A percentile compares a stretch with the other conserved stretches of the same genome.
Conservation (phyloP, 306 rosid genomes). For the Spatholobus suberectus region DNA sequence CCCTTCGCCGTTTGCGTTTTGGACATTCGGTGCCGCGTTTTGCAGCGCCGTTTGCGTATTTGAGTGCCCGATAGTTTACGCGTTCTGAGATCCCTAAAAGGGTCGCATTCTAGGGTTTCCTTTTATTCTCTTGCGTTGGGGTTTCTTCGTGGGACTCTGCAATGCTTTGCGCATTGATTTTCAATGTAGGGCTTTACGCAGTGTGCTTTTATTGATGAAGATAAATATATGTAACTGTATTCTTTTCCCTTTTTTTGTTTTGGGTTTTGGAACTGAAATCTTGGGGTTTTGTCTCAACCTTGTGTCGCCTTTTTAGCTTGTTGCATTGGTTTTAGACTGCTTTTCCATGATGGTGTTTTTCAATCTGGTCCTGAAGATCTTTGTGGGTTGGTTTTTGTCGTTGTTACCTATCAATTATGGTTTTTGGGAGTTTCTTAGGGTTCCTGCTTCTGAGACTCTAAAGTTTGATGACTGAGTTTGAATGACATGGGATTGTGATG, state of each 20-base stretch:
- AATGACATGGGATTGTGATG: slow-evolving; percentile 11
- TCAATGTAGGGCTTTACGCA: slow-evolving; percentile 1
- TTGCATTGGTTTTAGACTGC: slow-evolving; percentile 19
- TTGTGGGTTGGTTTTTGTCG: slow-evolving; percentile 9
- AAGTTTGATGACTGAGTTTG: neutral
- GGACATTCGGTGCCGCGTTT: neutral
- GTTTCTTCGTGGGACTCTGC: slow-evolving; percentile 7
- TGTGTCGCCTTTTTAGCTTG: slow-evolving; percentile 4
- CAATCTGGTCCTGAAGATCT: neutral
- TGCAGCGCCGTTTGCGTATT: neutral
- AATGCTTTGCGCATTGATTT: slow-evolving; percentile 22
- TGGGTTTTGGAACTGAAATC: neutral
- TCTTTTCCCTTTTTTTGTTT: neutral
- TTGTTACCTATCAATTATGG: neutral
- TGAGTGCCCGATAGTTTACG: neutral
- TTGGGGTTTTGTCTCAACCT: neutral
- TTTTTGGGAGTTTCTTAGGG: slow-evolving; percentile 32
- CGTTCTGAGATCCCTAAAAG: slow-evolving; percentile 33
- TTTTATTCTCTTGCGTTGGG: slow-evolving; percentile 31
- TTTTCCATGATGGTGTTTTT: neutral
- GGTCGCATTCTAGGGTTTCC: slow-evolving; percentile 48
- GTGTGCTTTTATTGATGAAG: neutral
- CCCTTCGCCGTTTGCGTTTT: neutral
- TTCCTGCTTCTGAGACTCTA: slow-evolving; percentile 2
- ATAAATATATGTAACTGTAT: neutral